Evolutionary conservation across 345 rosid genomes (phyloP).

Genomic region (Raphanus raphanistrum): DNA sequence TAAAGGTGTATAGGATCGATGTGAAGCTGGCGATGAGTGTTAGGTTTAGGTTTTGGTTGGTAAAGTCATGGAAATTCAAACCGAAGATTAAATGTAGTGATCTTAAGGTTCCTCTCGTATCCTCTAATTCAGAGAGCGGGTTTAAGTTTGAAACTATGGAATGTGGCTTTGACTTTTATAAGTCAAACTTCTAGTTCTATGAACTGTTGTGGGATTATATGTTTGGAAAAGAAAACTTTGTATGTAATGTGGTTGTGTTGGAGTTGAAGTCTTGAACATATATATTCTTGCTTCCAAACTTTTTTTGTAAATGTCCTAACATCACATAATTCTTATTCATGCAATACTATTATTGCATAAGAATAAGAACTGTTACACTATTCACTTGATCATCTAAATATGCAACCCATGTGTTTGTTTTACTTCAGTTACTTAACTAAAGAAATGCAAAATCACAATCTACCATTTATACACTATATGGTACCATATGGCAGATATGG

Average conservation of each 20-base stretch:
- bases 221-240: neutral
- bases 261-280: neutral
- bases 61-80: conserved; percentile 51
- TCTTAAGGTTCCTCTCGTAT: conserved; percentile 50
- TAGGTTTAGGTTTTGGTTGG: conserved; percentile 59
- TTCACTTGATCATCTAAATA: too few relatives aligned
- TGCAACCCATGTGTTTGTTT: too few relatives aligned
- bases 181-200: neutral
- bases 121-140: conserved; percentile 28
- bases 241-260: neutral
- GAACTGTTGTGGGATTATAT: neutral
- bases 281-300: neutral
- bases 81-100: conserved; percentile 54
- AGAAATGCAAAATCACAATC: too few relatives aligned
- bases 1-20: conserved; percentile 44
- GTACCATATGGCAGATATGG: too few relatives aligned
- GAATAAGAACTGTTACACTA: too few relatives aligned
- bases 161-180: conserved; percentile 46
- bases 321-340: neutral
- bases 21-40: conserved; percentile 51
- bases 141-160: conserved; percentile 29
- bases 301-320: neutral
- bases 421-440: too few relatives aligned
- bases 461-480: too few relatives aligned
- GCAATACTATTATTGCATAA: too few relatives aligned